Base-by-base conservation (phyloP, 2,329 filamentous ascomycete genomes). In the Colletotrichum cuscutae region DNA sequence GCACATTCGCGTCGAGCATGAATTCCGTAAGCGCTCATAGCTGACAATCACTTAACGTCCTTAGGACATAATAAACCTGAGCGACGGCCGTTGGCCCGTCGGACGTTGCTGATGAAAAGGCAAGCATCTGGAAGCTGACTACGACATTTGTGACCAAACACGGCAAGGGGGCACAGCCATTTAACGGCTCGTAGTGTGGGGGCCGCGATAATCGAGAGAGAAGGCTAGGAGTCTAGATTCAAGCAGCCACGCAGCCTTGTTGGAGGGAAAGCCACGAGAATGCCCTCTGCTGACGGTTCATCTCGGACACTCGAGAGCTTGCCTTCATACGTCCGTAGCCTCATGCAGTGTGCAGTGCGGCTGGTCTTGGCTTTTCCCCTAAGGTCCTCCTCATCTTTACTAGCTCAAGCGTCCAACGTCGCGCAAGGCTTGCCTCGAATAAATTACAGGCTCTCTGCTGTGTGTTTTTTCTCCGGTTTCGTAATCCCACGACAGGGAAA, bases 341-440 rank as follows among this genome's bases (percentile, higher is more conserved):
- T 30, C 57, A 52, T 49, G 30, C 46, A 54, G 56, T 52, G 24
- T 35, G 37, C 13, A 30, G 28, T 52, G 65, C 19, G 53, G n/a
- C 28, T 26, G 22, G 63, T 22, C 12, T 12, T 5, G 22, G n/a
- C 52, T 30, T 26, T 42, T 22, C n/a, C 19, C 42, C 42, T 49
- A n/a, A n/a, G 42, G 32, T 35, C 32, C 32, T 19, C 42, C 42
- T 49, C 30, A 60, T 15, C 15, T 56, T 28, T 49, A 42, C 58
- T 30, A 32, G 26, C 37, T 28, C 19, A 32, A 26, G 42, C 30
- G 58, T 53, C n/a, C 49, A 46, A 59, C 37, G 65, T 59, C 37
- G 53, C 15, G 60, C 59, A 65, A 56, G 65, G 65, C 53, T 35
- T 54, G 70, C n/a, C 68, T 35, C 57, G 15, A 9, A 19, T 57